Evolutionary conservation across 495 filamentous ascomycete genomes (phyloP).

Genomic region (Neurospora tetraspora): DNA sequence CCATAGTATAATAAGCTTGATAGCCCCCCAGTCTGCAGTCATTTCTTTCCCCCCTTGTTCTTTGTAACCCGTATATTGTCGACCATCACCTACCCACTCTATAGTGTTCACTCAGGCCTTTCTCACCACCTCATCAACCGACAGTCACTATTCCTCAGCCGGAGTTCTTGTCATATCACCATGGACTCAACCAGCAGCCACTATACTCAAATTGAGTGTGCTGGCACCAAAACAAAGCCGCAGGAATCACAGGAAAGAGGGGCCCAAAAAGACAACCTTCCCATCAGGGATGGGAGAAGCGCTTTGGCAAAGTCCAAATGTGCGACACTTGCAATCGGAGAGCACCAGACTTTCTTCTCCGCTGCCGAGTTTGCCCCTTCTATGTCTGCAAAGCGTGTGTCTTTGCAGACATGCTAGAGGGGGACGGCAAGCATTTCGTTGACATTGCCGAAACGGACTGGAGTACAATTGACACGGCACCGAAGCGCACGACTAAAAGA

Average conservation of each 20-base stretch:
- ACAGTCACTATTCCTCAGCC: neutral
- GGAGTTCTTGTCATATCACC: neutral
- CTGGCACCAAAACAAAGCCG: neutral
- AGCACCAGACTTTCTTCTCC: conserved; percentile 5
- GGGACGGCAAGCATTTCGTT: conserved; percentile 7
- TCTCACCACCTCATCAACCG: neutral
- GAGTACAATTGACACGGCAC: neutral
- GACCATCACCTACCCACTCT: neutral
- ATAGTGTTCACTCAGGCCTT: neutral
- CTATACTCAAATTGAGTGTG: neutral
- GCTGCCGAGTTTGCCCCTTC: conserved; percentile 6
- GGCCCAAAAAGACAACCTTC: neutral
- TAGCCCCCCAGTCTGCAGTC: neutral
- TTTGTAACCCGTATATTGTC: neutral
- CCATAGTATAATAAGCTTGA: neutral
- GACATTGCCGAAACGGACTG: conserved; percentile 5
- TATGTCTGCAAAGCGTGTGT: conserved; percentile 14
- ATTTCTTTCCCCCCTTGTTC: neutral
- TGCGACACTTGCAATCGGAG: conserved; percentile 17
- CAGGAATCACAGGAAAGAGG: neutral
- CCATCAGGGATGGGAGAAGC: neutral
- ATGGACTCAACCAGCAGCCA: neutral
- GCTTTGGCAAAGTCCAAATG: conserved; percentile 13
- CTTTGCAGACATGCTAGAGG: neutral
- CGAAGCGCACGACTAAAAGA: neutral